A percentile compares a stretch with the other conserved stretches of the same genome.
Conservation (phyloP, 257 asterid genomes). For the Misopates orontium region DNA sequence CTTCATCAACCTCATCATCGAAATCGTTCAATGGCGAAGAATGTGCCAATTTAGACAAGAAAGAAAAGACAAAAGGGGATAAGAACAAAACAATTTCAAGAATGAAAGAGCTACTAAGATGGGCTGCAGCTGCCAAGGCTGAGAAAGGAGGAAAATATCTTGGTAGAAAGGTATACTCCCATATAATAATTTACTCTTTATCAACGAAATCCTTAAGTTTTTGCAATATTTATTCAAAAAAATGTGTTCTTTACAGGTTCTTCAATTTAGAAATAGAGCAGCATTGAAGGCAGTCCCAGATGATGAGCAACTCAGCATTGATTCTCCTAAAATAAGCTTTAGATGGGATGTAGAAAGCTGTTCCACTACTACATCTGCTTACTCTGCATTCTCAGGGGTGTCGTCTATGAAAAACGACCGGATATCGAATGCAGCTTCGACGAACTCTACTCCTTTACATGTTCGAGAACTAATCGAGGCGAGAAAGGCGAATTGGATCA, state of each 20-base stretch:
- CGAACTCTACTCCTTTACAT: slow-evolving; percentile 44
- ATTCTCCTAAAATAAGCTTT: slow-evolving; percentile 77
- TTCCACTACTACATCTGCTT: slow-evolving; percentile 55
- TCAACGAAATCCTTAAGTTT: neutral
- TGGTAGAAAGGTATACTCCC: slow-evolving; percentile 47
- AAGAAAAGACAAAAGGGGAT: slow-evolving; percentile 47
- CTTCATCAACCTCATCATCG: too few relatives aligned
- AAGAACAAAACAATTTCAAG: slow-evolving; percentile 47
- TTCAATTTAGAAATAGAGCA: slow-evolving; percentile 47
- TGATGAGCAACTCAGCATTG: slow-evolving; percentile 56
- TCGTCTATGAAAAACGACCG: slow-evolving; percentile 34
- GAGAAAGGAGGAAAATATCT: slow-evolving; percentile 57
- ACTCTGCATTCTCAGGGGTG: slow-evolving; percentile 42
- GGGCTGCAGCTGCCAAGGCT: slow-evolving; percentile 69
- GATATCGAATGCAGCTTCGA: slow-evolving; percentile 27
- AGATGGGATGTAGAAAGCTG: slow-evolving; percentile 77
- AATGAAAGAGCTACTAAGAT: slow-evolving; percentile 70
- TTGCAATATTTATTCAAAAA: neutral
- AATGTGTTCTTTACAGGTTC: slow-evolving; percentile 36
- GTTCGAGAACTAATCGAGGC: slow-evolving; percentile 28
- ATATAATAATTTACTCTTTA: neutral
- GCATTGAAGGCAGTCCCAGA: slow-evolving; percentile 45
- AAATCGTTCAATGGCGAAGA: slow-evolving; percentile 28
- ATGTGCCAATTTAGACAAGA: slow-evolving; percentile 34
- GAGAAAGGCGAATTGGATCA: slow-evolving; percentile 68